Evolutionary conservation across 768 basidiomycete species (phyloP).

Genomic region (Boletellus sp.): DNA sequence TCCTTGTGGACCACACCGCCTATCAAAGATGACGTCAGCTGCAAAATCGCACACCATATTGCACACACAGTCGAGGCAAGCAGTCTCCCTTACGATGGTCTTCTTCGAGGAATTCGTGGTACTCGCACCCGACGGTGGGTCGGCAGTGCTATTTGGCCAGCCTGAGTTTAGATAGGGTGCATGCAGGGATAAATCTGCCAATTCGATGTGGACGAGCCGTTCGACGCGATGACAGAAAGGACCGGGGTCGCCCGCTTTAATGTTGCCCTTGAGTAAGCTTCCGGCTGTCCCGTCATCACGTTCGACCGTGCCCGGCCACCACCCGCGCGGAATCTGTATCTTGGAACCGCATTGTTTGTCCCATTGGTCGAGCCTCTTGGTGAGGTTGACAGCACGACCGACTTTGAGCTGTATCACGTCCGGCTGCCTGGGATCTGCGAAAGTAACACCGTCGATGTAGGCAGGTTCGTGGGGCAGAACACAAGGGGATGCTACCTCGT

Average conservation of each 20-base stretch:
- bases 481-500: conserved; percentile 43
- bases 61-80: conserved; percentile 45
- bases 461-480: background rate
- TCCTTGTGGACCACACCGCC: conserved; percentile 67
- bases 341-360: conserved; percentile 76
- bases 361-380: conserved; percentile 75
- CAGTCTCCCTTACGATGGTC: conserved; percentile 15
- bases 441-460: conserved; percentile 6
- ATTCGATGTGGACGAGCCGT: conserved; percentile 75
- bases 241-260: conserved; percentile 58
- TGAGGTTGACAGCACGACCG: conserved; percentile 71
- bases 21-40: conserved; percentile 21
- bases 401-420: conserved; percentile 67
- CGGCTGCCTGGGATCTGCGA: conserved; percentile 30
- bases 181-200: conserved; percentile 62
- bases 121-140: background rate
- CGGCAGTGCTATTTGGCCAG: conserved; percentile 40
- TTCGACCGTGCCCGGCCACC: conserved; percentile 60
- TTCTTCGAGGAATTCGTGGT: conserved; percentile 16
- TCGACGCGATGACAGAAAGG: conserved; percentile 74
- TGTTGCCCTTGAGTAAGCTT: conserved; percentile 62
- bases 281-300: conserved; percentile 33
- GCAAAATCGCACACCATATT: background rate
- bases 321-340: conserved; percentile 68
- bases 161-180: conserved; percentile 54